Evolutionary conservation across 805 yeast species (phyloP).

Genomic region (Torulaspora maleeae): DNA sequence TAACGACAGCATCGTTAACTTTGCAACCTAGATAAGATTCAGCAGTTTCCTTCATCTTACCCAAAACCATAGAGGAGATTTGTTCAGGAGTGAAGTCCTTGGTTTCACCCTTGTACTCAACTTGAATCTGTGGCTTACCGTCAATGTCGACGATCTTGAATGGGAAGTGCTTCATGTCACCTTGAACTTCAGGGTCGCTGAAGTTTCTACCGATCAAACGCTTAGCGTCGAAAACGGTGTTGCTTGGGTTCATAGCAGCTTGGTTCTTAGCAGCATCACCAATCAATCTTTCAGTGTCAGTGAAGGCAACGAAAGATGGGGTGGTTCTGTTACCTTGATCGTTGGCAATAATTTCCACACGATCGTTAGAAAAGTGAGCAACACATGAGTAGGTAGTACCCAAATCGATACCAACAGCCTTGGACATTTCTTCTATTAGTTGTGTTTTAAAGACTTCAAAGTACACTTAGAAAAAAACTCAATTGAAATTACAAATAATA

Average conservation of each 20-base stretch:
- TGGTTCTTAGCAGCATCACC: constrained; percentile 99
- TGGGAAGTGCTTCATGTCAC: constrained; percentile 73
- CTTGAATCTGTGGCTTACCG: constrained; percentile 85
- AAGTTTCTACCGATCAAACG: constrained; percentile 78
- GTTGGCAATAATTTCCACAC: constrained; percentile 93
- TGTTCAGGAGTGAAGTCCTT: constrained; percentile 91
- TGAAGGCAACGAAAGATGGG: constrained; percentile 94
- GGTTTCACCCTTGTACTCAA: constrained; percentile 81
- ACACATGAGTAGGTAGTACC: constrained; percentile 98
- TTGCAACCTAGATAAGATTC: constrained; percentile 81
- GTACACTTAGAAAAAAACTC: background rate
- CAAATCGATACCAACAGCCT: constrained; percentile 73
- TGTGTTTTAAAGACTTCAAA: background rate
- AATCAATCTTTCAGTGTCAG: constrained; percentile 89
- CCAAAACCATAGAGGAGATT: constrained; percentile 85
- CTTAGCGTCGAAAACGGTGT: constrained; percentile 94
- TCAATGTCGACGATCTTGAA: constrained; percentile 70
- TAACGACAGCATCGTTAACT: constrained; percentile 88
- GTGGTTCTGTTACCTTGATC: constrained; percentile 99
- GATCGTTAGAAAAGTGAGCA: constrained; percentile 76
- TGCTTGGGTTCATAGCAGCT: constrained; percentile 92
- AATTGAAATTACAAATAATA: background rate
- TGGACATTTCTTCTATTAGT: constrained; percentile 30
- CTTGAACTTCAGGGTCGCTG: constrained; percentile 54
- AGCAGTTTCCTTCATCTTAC: constrained; percentile 91